These are phyloP conservation scores for Solanum dulcamara DNA, from an alignment of 257 asterid genomes.

Conservation along the genomic window DNA sequence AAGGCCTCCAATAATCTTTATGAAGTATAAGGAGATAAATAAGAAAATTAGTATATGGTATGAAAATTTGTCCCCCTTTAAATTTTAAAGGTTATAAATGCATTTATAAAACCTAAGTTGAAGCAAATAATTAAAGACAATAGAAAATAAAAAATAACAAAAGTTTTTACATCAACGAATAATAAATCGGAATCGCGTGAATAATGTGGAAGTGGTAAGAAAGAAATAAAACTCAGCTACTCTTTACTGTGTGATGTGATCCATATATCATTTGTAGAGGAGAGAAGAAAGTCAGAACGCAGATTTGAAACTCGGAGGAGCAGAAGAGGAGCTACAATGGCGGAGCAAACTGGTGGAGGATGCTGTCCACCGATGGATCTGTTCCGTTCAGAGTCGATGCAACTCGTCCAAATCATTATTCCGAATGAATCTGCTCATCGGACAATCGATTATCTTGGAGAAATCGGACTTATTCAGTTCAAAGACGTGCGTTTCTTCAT, in stretches of 20 bases:
- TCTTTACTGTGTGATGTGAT: not conserved
- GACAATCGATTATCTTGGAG: conserved; percentile 73
- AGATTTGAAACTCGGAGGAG: conserved; percentile 6
- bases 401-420: conserved; percentile 81
- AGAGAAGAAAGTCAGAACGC: not conserved
- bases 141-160: not conserved
- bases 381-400: conserved; percentile 96
- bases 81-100: not conserved
- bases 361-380: conserved; percentile 97
- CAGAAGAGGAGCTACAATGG: conserved; percentile 36
- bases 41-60: not conserved
- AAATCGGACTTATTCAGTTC: conserved; percentile 79
- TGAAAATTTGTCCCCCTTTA: not conserved
- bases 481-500: conserved; percentile 50
- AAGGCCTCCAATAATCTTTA: not conserved
- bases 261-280: not conserved
- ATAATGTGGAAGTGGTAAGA: conserved; percentile 14
- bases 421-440: conserved; percentile 88
- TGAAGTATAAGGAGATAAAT: not conserved
- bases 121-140: not conserved
- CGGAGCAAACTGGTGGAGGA: conserved; percentile 52
- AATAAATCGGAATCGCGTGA: conserved; percentile 4
- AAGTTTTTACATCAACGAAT: not conserved
- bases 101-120: not conserved
- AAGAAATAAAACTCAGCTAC: not conserved